These are phyloP conservation scores for Talaromyces islandicus DNA, from an alignment of 2,329 filamentous ascomycete species.

Conservation along the genomic window DNA sequence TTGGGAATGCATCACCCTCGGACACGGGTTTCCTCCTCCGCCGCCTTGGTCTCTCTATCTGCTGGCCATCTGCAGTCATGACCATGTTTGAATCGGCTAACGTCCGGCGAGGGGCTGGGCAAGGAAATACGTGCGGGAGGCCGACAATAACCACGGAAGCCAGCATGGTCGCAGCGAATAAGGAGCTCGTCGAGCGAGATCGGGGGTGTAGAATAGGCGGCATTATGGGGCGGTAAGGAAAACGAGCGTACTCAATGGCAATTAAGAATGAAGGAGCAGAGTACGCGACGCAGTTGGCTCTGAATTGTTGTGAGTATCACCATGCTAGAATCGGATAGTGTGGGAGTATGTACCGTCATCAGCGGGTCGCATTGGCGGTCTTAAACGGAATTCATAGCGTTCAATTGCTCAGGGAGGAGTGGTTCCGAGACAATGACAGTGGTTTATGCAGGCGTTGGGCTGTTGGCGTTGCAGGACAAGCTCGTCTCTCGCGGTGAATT, in stretches of 20 bases:
- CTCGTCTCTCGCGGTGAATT: not conserved
- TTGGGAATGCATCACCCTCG: constrained; percentile 10
- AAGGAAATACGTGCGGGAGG: constrained; percentile 83
- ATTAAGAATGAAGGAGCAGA: not conserved
- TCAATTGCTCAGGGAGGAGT: constrained; percentile 5
- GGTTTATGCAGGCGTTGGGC: not conserved
- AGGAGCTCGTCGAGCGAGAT: constrained; percentile 85
- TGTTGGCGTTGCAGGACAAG: not conserved
- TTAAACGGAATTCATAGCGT: constrained; percentile 5
- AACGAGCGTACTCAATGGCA: not conserved
- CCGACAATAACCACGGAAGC: constrained; percentile 89
- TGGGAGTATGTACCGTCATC: constrained; percentile 2
- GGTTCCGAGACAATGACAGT: not conserved
- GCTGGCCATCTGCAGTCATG: constrained; percentile 38
- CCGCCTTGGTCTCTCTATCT: constrained; percentile 30
- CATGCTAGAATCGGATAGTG: not conserved
- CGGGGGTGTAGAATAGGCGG: constrained; percentile 83
- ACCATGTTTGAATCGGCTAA: constrained; percentile 62
- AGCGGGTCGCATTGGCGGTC: not conserved
- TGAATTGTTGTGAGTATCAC: not conserved
- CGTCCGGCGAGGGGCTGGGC: constrained; percentile 70
- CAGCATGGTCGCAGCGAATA: constrained; percentile 88
- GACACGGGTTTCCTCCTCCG: constrained; percentile 29
- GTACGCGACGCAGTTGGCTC: not conserved
- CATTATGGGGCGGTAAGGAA: constrained; percentile 47